Evolutionary conservation across 2,329 filamentous ascomycete species (phyloP).

Genomic region (Fusarium sublunatum): DNA sequence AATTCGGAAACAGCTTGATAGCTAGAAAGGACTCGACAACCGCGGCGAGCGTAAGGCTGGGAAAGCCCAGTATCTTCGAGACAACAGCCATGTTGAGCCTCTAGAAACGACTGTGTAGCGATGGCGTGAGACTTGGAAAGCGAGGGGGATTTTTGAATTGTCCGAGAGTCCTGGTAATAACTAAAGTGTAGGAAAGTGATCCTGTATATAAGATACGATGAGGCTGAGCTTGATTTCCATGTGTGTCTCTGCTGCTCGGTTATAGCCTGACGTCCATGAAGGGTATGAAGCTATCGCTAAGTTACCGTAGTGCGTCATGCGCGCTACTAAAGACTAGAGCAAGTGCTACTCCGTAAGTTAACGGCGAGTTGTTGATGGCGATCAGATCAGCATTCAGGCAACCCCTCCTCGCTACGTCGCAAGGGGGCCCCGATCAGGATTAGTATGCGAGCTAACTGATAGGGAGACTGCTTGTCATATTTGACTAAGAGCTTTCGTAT

Average conservation of each 20-base stretch:
- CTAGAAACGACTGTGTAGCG: not conserved
- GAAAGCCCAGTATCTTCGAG: slow-evolving; percentile 32
- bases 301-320: not conserved
- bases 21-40: slow-evolving; percentile 43
- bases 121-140: not conserved
- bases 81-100: slow-evolving; percentile 21
- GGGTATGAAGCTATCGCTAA: slow-evolving; percentile 5
- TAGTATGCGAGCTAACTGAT: slow-evolving; percentile 42
- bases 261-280: no score
- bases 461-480: not conserved
- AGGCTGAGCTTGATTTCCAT: not conserved
- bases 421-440: slow-evolving; percentile 33
- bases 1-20: slow-evolving; percentile 44
- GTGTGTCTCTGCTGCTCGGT: not conserved
- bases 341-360: not conserved
- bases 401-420: slow-evolving; percentile 31
- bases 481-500: no score
- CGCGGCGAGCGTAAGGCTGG: slow-evolving; percentile 32
- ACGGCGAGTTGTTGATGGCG: not conserved
- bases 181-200: not conserved
- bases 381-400: slow-evolving; percentile 11
- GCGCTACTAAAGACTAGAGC: not conserved
- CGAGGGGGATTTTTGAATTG: no score
- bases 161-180: no score
- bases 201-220: not conserved